Conservation (phyloP, 177 flowering plant genomes). For the Tripterygium wilfordii region DNA sequence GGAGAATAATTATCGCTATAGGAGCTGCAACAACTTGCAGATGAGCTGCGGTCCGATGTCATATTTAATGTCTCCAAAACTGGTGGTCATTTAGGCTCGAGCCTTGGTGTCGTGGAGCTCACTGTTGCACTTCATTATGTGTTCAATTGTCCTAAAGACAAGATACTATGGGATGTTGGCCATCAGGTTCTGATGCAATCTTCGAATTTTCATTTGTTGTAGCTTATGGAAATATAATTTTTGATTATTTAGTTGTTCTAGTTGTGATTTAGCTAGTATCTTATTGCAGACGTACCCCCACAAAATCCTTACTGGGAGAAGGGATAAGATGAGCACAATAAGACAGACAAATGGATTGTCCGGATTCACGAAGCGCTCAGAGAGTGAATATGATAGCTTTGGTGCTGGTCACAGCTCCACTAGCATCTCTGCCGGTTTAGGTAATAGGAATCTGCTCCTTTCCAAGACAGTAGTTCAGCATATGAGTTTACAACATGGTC, state of each 20-base stretch:
- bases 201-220: background rate
- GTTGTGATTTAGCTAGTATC: constrained; percentile 8
- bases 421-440: constrained; percentile 89
- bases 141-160: constrained; percentile 80
- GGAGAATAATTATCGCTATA: constrained; percentile 13
- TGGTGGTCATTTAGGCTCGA: constrained; percentile 95
- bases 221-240: background rate
- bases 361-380: constrained; percentile 87
- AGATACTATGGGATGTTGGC: constrained; percentile 92
- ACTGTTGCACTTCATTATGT: constrained; percentile 97
- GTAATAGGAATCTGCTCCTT: constrained; percentile 32
- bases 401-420: constrained; percentile 98
- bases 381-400: constrained; percentile 88
- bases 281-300: constrained; percentile 81
- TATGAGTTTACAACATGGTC: background rate
- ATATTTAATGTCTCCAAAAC: constrained; percentile 87
- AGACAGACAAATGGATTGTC: constrained; percentile 90
- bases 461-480: background rate
- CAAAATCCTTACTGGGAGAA: constrained; percentile 90
- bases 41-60: constrained; percentile 84
- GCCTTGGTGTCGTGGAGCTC: constrained; percentile 94
- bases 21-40: constrained; percentile 91
- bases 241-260: background rate
- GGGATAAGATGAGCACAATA: constrained; percentile 73
- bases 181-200: constrained; percentile 71